Percentiles rank a stretch among this genome's conserved stretches.
These are phyloP conservation scores for Tulasnella sp. DNA, from an alignment of 768 basidiomycete species.

Conservation along the genomic window DNA sequence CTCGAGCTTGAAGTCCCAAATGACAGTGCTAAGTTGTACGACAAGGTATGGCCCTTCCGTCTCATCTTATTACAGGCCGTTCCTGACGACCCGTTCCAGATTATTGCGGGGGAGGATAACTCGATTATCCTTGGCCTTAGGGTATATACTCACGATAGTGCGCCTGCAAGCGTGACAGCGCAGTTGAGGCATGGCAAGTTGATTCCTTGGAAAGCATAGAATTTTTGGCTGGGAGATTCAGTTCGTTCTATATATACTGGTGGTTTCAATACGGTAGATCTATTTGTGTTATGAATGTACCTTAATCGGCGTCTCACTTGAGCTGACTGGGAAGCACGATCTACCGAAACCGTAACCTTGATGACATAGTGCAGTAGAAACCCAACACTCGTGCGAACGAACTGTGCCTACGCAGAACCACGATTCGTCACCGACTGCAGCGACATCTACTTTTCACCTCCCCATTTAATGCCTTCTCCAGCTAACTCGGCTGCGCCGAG, in stretches of 20 bases:
- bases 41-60: neutral
- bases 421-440: too few relatives aligned
- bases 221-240: neutral
- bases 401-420: too few relatives aligned
- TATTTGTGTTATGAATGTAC: too few relatives aligned
- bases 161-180: neutral
- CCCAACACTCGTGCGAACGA: too few relatives aligned
- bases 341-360: too few relatives aligned
- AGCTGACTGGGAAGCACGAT: too few relatives aligned
- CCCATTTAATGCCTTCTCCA: neutral
- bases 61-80: too few relatives aligned
- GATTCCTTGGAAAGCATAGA: constrained; percentile 5
- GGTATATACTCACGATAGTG: constrained; percentile 9
- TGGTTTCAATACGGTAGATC: too few relatives aligned
- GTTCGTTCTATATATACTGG: too few relatives aligned
- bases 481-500: neutral
- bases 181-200: constrained; percentile 5
- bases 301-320: too few relatives aligned
- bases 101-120: constrained; percentile 6
- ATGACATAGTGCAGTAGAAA: too few relatives aligned
- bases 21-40: constrained; percentile 5
- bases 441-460: constrained; percentile 1
- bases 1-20: constrained; percentile 5
- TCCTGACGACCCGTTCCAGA: neutral
- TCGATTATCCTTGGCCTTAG: constrained; percentile 6